phyloP scores from a whole-genome alignment of 139 green algal genomes.

The Chlorella sp. region DNA sequence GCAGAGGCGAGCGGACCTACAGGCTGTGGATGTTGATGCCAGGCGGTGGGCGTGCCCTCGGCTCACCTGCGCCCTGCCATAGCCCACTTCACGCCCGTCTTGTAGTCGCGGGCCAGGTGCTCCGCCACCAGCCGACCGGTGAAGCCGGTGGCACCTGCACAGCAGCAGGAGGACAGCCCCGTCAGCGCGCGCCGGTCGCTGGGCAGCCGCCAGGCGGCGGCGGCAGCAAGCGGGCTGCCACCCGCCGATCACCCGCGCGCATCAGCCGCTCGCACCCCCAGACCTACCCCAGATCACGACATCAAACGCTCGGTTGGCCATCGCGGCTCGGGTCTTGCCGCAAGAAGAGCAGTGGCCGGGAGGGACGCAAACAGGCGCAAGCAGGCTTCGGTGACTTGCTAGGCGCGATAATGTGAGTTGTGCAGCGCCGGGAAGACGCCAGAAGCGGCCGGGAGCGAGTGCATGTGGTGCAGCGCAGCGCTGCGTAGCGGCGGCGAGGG shows the following conservation, averaged over 20 bases:
- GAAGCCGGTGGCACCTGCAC: constrained; percentile 76
- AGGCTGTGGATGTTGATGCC: no score
- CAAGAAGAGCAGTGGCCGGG: neutral
- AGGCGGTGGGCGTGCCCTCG: no score
- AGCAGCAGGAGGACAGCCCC: neutral
- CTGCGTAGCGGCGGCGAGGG: no score
- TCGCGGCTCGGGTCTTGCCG: no score
- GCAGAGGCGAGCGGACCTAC: no score
- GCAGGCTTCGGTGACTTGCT: no score
- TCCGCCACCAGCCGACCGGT: constrained; percentile 80
- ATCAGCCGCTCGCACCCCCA: no score
- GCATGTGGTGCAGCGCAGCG: neutral
- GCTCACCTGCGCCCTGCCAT: constrained; percentile 70
- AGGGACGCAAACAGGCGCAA: no score
- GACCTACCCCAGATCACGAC: constrained; percentile 79
- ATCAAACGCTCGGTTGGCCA: constrained; percentile 56
- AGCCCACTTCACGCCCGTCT: constrained; percentile 74
- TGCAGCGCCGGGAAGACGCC: neutral
- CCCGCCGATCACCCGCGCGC: no score
- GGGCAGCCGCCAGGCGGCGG: neutral
- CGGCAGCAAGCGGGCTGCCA: neutral
- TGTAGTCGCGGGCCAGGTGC: constrained; percentile 77
- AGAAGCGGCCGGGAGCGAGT: no score
- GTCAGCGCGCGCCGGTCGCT: neutral
- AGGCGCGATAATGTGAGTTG: neutral